Evolutionary conservation across 176 grass and related monocot species (phyloP).

Genomic region (Areca catechu): DNA sequence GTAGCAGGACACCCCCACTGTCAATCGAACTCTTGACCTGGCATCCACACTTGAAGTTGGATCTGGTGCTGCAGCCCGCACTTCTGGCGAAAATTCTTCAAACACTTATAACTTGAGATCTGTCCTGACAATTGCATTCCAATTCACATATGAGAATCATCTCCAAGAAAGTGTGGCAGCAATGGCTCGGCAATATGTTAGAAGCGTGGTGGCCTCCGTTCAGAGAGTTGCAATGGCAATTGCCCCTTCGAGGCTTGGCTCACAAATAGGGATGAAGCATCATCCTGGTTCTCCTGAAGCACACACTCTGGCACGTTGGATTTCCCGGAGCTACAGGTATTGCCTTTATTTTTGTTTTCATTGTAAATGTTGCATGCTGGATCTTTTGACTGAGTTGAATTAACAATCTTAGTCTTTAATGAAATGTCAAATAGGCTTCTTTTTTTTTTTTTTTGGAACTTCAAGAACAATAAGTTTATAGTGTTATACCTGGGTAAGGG

Average conservation of each 20-base stretch:
- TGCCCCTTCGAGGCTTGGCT: slow-evolving; percentile 43
- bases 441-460: too few relatives aligned
- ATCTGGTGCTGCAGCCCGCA: slow-evolving; percentile 28
- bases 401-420: too few relatives aligned
- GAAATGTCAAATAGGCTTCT: too few relatives aligned
- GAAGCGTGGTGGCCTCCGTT: slow-evolving; percentile 68
- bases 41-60: slow-evolving; percentile 77
- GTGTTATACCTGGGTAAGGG: too few relatives aligned
- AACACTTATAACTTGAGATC: slow-evolving; percentile 30
- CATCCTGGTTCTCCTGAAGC: slow-evolving; percentile 72
- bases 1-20: slow-evolving; percentile 30
- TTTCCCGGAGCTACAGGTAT: slow-evolving; percentile 70
- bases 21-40: slow-evolving; percentile 74
- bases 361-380: neutral
- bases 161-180: slow-evolving; percentile 68
- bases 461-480: too few relatives aligned
- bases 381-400: too few relatives aligned
- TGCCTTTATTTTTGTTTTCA: neutral
- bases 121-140: slow-evolving; percentile 82
- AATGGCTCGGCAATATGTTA: slow-evolving; percentile 76
- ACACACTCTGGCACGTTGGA: slow-evolving; percentile 60
- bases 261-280: slow-evolving; percentile 45
- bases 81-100: slow-evolving; percentile 9
- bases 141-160: slow-evolving; percentile 82
- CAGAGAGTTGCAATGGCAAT: slow-evolving; percentile 94